These are phyloP conservation scores for Daldinia childiae DNA, from an alignment of 495 filamentous ascomycete genomes.

Conservation along the genomic window DNA sequence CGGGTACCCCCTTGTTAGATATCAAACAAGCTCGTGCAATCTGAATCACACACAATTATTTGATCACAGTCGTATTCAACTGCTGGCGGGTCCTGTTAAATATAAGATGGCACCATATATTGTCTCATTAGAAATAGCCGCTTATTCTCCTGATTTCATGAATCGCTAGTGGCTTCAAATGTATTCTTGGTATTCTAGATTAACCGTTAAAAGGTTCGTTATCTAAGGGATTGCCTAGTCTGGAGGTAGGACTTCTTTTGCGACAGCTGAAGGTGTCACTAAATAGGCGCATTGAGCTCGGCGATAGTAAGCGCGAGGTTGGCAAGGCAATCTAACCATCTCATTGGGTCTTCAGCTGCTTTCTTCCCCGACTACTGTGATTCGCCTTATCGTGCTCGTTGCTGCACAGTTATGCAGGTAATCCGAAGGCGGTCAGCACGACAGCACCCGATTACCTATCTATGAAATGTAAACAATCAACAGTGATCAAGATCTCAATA, in stretches of 20 bases:
- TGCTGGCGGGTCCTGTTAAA: constrained; percentile 11
- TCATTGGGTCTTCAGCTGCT: constrained; percentile 24
- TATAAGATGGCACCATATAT: constrained; percentile 19
- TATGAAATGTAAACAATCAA: constrained; percentile 33
- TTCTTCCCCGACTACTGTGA: constrained; percentile 20
- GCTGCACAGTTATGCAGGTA: constrained; percentile 29
- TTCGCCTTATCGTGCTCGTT: constrained; percentile 18
- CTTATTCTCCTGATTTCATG: constrained; percentile 10
- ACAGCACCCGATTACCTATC: constrained; percentile 19
- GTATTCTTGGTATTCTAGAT: not conserved
- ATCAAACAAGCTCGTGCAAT: constrained; percentile 40
- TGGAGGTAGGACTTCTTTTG: constrained; percentile 26
- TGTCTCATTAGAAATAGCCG: constrained; percentile 33
- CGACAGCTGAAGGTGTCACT: constrained; percentile 35
- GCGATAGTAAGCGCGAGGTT: constrained; percentile 34
- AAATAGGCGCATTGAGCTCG: constrained; percentile 32
- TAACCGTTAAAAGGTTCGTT: constrained; percentile 11
- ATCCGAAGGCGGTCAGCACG: constrained; percentile 33
- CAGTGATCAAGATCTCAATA: constrained; percentile 28
- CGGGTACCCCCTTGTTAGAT: constrained; percentile 28
- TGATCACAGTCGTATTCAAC: constrained; percentile 37
- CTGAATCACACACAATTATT: constrained; percentile 39
- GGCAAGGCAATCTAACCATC: constrained; percentile 10
- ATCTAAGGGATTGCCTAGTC: constrained; percentile 29
- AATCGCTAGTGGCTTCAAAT: constrained; percentile 32